Conservation (phyloP, 2,329 filamentous ascomycete genomes). For the Trichophyton rubrum region DNA sequence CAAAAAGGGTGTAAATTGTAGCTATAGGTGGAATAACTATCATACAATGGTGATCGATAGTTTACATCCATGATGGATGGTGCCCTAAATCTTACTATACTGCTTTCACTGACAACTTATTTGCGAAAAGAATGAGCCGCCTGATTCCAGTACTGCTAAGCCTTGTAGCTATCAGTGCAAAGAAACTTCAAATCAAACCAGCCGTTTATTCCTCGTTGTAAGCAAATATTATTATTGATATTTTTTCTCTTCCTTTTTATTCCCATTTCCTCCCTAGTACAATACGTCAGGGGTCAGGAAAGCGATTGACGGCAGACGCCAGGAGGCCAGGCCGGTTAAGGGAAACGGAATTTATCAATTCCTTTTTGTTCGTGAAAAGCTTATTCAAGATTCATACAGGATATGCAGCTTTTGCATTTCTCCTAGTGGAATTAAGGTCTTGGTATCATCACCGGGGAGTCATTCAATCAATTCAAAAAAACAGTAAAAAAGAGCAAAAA, state of each 20-base stretch:
- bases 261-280: not conserved
- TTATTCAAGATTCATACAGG: not conserved
- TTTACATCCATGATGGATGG: too few relatives aligned
- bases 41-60: not conserved
- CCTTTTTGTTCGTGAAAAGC: not conserved
- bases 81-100: not conserved
- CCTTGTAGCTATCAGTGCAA: not conserved
- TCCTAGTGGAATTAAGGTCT: not conserved
- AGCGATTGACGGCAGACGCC: not conserved
- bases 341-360: not conserved
- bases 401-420: not conserved
- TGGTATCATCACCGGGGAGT: not conserved
- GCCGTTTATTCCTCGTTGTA: not conserved
- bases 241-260: not conserved
- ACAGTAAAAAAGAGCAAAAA: not conserved
- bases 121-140: not conserved
- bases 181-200: not conserved
- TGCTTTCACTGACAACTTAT: not conserved
- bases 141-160: not conserved
- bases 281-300: not conserved
- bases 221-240: not conserved
- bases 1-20: too few relatives aligned
- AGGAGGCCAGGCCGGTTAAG: not conserved
- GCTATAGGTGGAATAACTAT: too few relatives aligned
- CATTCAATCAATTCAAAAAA: slow-evolving; percentile 4